Conservation (phyloP, 2,329 filamentous ascomycete species). For the Colletotrichum orbiculare region DNA sequence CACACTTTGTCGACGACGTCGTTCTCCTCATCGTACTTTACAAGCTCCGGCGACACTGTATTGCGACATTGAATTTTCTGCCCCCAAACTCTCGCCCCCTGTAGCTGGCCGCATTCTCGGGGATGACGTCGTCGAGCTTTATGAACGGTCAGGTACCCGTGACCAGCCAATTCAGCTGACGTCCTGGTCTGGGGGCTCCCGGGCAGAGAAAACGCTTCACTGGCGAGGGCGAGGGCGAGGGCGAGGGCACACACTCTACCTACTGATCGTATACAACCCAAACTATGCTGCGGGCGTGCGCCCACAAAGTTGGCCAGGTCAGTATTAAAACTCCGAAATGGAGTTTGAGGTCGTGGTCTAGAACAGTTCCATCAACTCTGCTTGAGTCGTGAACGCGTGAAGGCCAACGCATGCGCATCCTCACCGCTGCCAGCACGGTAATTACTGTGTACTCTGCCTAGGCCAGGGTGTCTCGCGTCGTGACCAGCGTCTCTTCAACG, state of each 20-base stretch:
- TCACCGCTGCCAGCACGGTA: too few relatives aligned
- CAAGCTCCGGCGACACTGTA: too few relatives aligned
- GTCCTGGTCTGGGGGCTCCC: slow-evolving; percentile 14
- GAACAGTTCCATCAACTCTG: slow-evolving; percentile 33
- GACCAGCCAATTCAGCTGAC: slow-evolving; percentile 33
- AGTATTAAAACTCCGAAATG: too few relatives aligned
- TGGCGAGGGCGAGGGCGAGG: too few relatives aligned
- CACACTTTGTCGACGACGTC: too few relatives aligned
- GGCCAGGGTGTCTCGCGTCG: too few relatives aligned
- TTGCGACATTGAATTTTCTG: slow-evolving; percentile 4
- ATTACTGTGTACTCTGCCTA: too few relatives aligned
- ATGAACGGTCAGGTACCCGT: slow-evolving; percentile 34
- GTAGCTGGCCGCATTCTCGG: slow-evolving; percentile 21
- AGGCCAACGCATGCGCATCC: neutral
- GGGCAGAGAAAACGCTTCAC: neutral
- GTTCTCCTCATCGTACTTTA: too few relatives aligned
- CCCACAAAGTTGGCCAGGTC: neutral
- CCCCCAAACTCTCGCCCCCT: slow-evolving; percentile 20
- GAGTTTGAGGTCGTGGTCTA: slow-evolving; percentile 16
- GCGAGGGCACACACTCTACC: slow-evolving; percentile 3
- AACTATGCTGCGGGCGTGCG: neutral
- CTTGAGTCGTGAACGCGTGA: slow-evolving; percentile 21
- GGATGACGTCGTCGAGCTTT: slow-evolving; percentile 34
- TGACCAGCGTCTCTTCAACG: neutral
- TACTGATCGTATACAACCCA: neutral